Conservation (phyloP, 2,329 filamentous ascomycete genomes). For the Dryadomyces quercivorus region DNA sequence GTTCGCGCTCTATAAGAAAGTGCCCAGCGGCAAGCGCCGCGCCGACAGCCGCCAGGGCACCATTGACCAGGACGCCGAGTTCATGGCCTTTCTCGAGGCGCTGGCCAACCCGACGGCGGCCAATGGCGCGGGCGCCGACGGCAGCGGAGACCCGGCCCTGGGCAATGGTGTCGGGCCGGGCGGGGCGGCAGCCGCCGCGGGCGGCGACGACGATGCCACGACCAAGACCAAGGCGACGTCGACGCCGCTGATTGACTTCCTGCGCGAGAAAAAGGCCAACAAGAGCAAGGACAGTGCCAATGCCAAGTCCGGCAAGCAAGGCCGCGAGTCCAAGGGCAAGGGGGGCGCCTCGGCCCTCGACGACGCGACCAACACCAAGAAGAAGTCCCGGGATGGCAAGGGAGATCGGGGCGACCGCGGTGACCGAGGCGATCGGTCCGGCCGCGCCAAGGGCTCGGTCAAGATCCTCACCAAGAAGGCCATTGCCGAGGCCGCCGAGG, state of each 20-base stretch:
- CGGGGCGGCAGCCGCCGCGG: neutral
- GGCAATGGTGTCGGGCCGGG: neutral
- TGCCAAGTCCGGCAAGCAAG: constrained; percentile 43
- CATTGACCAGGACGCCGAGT: constrained; percentile 93
- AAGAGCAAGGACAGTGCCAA: constrained; percentile 45
- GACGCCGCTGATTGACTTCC: constrained; percentile 79
- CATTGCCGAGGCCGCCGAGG: constrained; percentile 34
- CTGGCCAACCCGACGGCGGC: constrained; percentile 58
- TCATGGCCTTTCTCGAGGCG: constrained; percentile 82
- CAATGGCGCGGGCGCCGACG: constrained; percentile 21
- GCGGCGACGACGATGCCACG: constrained; percentile 28
- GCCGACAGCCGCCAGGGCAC: constrained; percentile 81
- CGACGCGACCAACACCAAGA: constrained; percentile 21
- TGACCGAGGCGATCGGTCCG: constrained; percentile 22
- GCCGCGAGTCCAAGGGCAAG: constrained; percentile 32
- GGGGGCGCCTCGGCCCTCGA: constrained; percentile 23
- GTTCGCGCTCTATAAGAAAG: constrained; percentile 71
- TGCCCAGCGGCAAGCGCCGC: constrained; percentile 61
- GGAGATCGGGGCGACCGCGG: neutral
- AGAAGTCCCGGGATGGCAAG: neutral
- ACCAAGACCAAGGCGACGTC: constrained; percentile 54
- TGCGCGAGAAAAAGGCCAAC: constrained; percentile 84
- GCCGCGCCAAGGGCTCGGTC: constrained; percentile 40
- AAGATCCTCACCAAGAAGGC: constrained; percentile 52
- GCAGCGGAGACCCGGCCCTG: neutral